Base-by-base conservation (phyloP, 805 yeast species). In the Ogataea nitratoaversa region DNA sequence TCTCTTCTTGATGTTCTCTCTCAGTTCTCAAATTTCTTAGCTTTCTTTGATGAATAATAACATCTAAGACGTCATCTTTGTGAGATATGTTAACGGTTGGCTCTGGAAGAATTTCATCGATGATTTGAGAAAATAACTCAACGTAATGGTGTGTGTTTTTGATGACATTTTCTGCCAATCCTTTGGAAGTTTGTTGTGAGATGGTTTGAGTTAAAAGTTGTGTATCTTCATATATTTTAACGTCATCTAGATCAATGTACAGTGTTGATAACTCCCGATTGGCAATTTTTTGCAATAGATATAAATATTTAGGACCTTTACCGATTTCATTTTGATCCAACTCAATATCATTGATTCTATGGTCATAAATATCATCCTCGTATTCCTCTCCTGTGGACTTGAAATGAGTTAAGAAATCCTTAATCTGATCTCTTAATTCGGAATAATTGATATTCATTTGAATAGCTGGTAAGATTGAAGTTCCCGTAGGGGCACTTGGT, bases 61-160 rank as follows among this genome's bases (percentile, higher is more conserved):
- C 95, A 57, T 93, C 99, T 47, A 93, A 67, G 11, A 93, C 98
- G 51, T 87, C 95, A 60, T 88, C 96, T 50, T 80, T 79, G 59
- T 84, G 86, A 33, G 80, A 68, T 38, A 91, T 71, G 44, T 85
- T 90, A 36, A 73, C 78, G 2, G 93, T 82, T n/a, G 98, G 91
- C 46, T 72, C 74, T 0, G 99, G 99, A 77, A 91, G 75, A 42
- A 87, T 61, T 36, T 78, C 80, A 63, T 93, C 99, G 32, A 87
- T 76, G 13, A 80, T 81, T 36, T 70, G 66, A 37, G 87, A 72
- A 57, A 95, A 84, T 20, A 93, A 57, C 53, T 91, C 97, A 19
- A 79, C 63, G 56, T 82, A 91, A 52, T 86, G 86, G 52, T 79
- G 70, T 0, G 98, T 78, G 60, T 93, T 93, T 38, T 77, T 78